These are phyloP conservation scores for Glarea lozoyensis DNA, from an alignment of 495 filamentous ascomycete species.

Conservation along the genomic window DNA sequence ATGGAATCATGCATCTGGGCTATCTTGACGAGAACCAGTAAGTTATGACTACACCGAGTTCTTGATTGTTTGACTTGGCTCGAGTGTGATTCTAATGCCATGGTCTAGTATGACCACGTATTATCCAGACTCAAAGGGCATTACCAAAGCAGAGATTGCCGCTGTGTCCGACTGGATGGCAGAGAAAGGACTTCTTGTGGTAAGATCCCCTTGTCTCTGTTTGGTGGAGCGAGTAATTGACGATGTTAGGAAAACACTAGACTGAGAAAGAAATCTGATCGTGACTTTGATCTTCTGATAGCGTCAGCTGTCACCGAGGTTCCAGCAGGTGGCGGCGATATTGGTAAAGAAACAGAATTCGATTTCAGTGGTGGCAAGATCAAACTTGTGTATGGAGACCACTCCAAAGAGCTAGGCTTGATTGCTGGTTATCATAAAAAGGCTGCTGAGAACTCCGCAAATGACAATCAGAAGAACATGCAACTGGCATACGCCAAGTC, in stretches of 20 bases:
- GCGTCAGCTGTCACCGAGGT: slow-evolving; percentile 52
- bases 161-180: slow-evolving; percentile 65
- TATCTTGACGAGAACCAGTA: slow-evolving; percentile 77
- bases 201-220: slow-evolving; percentile 2
- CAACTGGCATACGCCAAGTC: slow-evolving; percentile 73
- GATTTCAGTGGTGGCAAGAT: slow-evolving; percentile 51
- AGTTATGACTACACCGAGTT: too few species aligned
- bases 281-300: slow-evolving; percentile 73
- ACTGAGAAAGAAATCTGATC: slow-evolving; percentile 61
- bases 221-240: slow-evolving; percentile 12
- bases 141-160: slow-evolving; percentile 77
- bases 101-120: slow-evolving; percentile 84
- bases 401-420: slow-evolving; percentile 69
- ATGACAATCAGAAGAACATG: slow-evolving; percentile 82
- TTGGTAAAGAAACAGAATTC: slow-evolving; percentile 57
- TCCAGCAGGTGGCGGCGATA: slow-evolving; percentile 54
- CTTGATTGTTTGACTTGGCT: too few species aligned
- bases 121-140: slow-evolving; percentile 79
- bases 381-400: slow-evolving; percentile 76
- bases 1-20: slow-evolving; percentile 72
- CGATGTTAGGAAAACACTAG: slow-evolving; percentile 74
- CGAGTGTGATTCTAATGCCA: too few species aligned
- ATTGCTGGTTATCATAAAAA: slow-evolving; percentile 62
- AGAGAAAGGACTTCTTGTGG: slow-evolving; percentile 51
- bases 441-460: slow-evolving; percentile 68